Evolutionary conservation across 768 basidiomycete species (phyloP).

Genomic region (Rhizopogon sp.): DNA sequence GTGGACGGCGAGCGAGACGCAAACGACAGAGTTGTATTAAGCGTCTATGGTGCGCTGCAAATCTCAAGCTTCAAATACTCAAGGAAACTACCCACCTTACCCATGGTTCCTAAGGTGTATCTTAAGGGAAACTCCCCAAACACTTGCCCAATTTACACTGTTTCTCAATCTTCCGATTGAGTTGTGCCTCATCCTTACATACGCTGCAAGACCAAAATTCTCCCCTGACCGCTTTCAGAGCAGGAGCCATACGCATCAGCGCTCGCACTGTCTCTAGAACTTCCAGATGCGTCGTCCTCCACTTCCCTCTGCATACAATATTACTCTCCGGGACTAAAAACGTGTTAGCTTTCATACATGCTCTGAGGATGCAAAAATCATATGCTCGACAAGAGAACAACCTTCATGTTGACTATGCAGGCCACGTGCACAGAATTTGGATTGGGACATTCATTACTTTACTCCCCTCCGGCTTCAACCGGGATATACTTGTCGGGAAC

Average conservation of each 20-base stretch:
- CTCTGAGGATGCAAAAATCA: conserved; percentile 22
- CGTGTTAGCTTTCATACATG: conserved; percentile 23
- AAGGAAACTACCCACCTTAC: too few species aligned
- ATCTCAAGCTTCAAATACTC: too few species aligned
- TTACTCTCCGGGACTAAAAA: conserved; percentile 15
- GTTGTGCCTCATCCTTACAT: too few species aligned
- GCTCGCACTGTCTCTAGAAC: conserved; percentile 26
- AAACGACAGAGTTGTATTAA: too few species aligned
- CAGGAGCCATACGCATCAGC: conserved; percentile 17
- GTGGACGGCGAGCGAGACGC: too few species aligned
- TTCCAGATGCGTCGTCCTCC: conserved; percentile 31
- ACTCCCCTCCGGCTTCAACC: conserved; percentile 2
- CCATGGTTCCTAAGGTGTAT: too few species aligned
- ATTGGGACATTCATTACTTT: conserved; percentile 4
- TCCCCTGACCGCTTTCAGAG: too few species aligned
- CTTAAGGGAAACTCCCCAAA: too few species aligned
- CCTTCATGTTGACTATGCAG: conserved; percentile 27
- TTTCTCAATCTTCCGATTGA: conserved; percentile 27
- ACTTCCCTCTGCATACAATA: conserved; percentile 33
- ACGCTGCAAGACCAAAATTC: not conserved
- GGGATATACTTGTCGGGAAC: too few species aligned
- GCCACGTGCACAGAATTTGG: conserved; percentile 31
- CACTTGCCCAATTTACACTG: not conserved
- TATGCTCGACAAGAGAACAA: conserved; percentile 11
- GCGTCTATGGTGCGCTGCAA: too few species aligned